A percentile compares a stretch with the other conserved stretches of the same genome.
phyloP scores from a whole-genome alignment of 1,139 yeast genomes.

The Suhomyces coccinellae region DNA sequence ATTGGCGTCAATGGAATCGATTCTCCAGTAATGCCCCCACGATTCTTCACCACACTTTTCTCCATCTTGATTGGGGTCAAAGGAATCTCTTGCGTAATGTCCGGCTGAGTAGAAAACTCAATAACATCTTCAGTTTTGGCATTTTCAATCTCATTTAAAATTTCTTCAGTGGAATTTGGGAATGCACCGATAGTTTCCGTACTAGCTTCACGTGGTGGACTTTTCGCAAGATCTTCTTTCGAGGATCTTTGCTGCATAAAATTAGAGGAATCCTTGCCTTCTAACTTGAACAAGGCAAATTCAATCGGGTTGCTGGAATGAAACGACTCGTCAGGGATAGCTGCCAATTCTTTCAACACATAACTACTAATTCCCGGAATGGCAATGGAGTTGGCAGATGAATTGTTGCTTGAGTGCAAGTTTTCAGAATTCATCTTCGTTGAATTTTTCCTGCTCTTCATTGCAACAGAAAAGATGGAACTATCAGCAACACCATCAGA shows the following conservation, averaged over 20 bases:
- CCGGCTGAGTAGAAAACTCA: conserved; percentile 23
- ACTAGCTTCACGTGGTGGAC: conserved; percentile 4
- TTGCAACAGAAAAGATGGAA: conserved; percentile 39
- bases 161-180: conserved; percentile 33
- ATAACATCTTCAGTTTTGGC: conserved; percentile 40
- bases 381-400: conserved; percentile 38
- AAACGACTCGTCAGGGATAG: conserved; percentile 74
- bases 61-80: conserved; percentile 25
- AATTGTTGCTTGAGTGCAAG: conserved; percentile 15
- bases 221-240: neutral
- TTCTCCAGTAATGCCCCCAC: neutral
- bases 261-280: conserved; percentile 52
- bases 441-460: conserved; percentile 25
- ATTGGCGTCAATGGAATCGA: conserved; percentile 9
- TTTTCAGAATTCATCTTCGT: conserved; percentile 15
- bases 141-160: conserved; percentile 42
- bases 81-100: conserved; percentile 30
- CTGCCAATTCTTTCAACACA: conserved; percentile 70
- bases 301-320: conserved; percentile 63
- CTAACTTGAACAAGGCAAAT: conserved; percentile 72
- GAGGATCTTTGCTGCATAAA: neutral
- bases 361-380: conserved; percentile 65
- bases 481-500: conserved; percentile 33
- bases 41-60: neutral
- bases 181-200: conserved; percentile 2